Conservation (phyloP, 2,329 filamentous ascomycete species). For the Aspergillus ruber region DNA sequence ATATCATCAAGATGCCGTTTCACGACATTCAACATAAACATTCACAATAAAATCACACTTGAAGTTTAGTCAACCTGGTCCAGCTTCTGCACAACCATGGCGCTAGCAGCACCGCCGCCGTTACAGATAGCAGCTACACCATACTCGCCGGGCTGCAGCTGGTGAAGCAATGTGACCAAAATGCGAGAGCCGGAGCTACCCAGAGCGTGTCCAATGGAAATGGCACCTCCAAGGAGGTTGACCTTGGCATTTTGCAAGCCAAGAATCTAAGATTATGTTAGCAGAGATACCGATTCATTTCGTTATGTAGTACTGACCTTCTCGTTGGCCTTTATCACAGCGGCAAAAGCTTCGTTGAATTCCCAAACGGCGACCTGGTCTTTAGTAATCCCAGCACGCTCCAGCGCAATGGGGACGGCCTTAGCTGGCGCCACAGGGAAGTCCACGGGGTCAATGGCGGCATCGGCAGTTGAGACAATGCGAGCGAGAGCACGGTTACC, state of each 20-base stretch:
- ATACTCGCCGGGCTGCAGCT: conserved; percentile 86
- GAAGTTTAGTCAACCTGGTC: conserved; percentile 43
- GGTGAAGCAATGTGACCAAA: conserved; percentile 81
- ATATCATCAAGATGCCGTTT: conserved; percentile 1
- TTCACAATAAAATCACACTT: background rate
- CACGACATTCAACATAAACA: background rate
- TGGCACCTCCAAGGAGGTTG: conserved; percentile 84
- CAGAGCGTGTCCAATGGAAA: conserved; percentile 83
- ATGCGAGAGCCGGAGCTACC: conserved; percentile 92
- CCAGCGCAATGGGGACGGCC: conserved; percentile 82
- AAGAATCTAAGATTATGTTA: conserved; percentile 55
- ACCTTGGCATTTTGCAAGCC: conserved; percentile 72
- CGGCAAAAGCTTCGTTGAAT: conserved; percentile 97
- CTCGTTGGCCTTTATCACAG: conserved; percentile 88
- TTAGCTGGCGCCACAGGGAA: conserved; percentile 91
- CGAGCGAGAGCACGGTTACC: conserved; percentile 77
- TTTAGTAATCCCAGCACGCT: conserved; percentile 82
- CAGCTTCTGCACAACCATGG: conserved; percentile 81
- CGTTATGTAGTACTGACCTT: conserved; percentile 51
- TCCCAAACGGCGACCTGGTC: conserved; percentile 94
- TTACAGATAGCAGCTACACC: conserved; percentile 96
- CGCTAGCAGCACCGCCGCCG: conserved; percentile 85
- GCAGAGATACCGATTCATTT: conserved; percentile 2
- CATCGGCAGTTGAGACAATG: conserved; percentile 81
- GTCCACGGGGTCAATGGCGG: conserved; percentile 82